phyloP scores from a whole-genome alignment of 495 filamentous ascomycete genomes.

The Trichoderma erinaceum region DNA sequence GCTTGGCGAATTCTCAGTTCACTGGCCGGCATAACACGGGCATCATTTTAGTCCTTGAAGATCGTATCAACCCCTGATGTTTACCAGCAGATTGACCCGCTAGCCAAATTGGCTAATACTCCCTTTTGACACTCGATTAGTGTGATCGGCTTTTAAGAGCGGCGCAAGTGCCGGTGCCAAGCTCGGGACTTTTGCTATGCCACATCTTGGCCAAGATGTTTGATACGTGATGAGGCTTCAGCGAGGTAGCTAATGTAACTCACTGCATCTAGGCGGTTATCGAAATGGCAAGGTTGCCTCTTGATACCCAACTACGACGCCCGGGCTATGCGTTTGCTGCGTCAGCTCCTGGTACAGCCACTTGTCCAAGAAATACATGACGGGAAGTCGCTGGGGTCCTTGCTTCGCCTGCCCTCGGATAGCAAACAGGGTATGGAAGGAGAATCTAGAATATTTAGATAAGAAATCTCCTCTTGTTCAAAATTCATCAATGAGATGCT shows the following conservation, averaged over 20 bases:
- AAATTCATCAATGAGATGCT: not conserved
- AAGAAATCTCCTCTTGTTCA: not conserved
- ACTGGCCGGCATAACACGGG: not conserved
- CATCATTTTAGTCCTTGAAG: not conserved
- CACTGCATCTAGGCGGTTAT: not conserved
- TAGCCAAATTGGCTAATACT: not conserved
- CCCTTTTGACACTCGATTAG: not conserved
- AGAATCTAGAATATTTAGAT: not conserved
- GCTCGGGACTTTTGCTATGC: not conserved
- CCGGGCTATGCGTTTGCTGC: not conserved
- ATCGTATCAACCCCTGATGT: not conserved
- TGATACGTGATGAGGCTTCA: not conserved
- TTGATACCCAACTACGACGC: not conserved
- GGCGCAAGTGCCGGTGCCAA: not conserved
- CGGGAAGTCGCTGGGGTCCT: not conserved
- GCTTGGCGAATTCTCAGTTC: not conserved
- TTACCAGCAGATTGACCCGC: not conserved
- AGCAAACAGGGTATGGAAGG: not conserved
- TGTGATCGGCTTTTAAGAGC: slow-evolving; percentile 2
- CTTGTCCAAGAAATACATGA: not conserved
- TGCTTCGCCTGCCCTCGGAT: not conserved
- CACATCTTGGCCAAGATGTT: not conserved
- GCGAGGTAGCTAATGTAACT: not conserved
- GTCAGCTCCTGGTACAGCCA: not conserved
- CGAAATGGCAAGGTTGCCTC: not conserved